Base-by-base conservation (phyloP, 768 basidiomycete genomes). In the Leccinum truebloodii region DNA sequence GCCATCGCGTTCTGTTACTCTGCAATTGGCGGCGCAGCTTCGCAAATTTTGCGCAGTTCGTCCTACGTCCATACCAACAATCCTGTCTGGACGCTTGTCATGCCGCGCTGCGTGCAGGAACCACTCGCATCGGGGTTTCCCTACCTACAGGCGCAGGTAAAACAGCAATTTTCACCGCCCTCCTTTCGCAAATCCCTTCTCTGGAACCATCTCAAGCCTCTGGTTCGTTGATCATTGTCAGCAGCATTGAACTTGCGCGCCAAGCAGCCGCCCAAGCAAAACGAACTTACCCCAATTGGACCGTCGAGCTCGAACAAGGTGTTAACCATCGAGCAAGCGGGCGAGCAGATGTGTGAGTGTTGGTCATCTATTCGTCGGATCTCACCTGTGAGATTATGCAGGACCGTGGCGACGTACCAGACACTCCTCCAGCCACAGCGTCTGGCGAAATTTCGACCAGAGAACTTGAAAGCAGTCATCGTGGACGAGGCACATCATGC, bases 401-500 rank as follows among this genome's bases (percentile, higher is more conserved):
- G 92, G 24, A 95, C 94, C 0, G 84, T 95, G 49, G 93, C 92
- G 4, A 95, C 94, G 4, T 94, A 92, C 68, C 94, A 97, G 73
- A 96, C 92, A 0, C 78, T 95, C 12, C 78, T 86, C 35, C 87
- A 83, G 58, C 72, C 80, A 5, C 75, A 82, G 9, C 81, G 92
- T 20, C 69, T 94, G 57, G 78, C 78, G 6, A 96, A 95, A 71
- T 96, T 95, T 70, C 79, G 87, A 67, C 88, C 89, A 3, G 68
- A 73, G 10, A 68, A 62, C 51, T 74, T 92, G 62, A 93, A 89
- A 67, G 89, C 88, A 16, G 79, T 97, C 60, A 86, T 96, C 50
- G 80, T 97, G 3, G 95, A 97, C 68, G 95, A 97, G 75, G 95
- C 95, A 1, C 96, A 98, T 71, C 96, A 98, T 73, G 91, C 95